A percentile compares a stretch with the other conserved stretches of the same genome.
Conservation (phyloP, 2,329 filamentous ascomycete species). For the Elsinoe australis region DNA sequence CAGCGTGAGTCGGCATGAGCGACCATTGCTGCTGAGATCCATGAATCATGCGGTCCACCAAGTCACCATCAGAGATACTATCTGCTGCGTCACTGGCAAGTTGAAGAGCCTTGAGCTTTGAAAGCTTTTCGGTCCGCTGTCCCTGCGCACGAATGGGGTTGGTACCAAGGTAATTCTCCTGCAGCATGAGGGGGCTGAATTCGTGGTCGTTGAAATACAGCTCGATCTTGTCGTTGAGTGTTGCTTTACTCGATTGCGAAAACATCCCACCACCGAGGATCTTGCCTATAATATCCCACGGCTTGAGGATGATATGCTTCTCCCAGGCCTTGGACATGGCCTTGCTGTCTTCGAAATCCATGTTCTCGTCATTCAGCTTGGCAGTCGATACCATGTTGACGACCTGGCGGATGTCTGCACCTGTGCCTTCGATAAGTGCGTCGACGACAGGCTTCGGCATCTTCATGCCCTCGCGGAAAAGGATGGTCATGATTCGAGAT, state of each 20-base stretch:
- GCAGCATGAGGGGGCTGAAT: slow-evolving; percentile 94
- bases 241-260: slow-evolving; percentile 70
- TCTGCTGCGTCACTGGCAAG: slow-evolving; percentile 80
- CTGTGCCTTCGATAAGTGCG: slow-evolving; percentile 87
- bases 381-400: slow-evolving; percentile 97
- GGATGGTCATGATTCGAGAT: slow-evolving; percentile 89
- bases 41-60: slow-evolving; percentile 97
- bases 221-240: slow-evolving; percentile 94
- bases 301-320: slow-evolving; percentile 92
- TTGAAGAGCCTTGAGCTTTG: slow-evolving; percentile 75
- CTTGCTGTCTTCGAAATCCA: slow-evolving; percentile 81
- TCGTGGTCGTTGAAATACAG: slow-evolving; percentile 99
- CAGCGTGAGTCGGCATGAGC: slow-evolving; percentile 89
- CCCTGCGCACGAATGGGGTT: slow-evolving; percentile 60
- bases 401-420: slow-evolving; percentile 93
- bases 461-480: slow-evolving; percentile 82
- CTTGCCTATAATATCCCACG: slow-evolving; percentile 95
- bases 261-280: slow-evolving; percentile 86
- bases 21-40: slow-evolving; percentile 98
- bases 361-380: slow-evolving; percentile 72
- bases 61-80: slow-evolving; percentile 93
- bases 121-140: slow-evolving; percentile 49
- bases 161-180: slow-evolving; percentile 91
- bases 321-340: slow-evolving; percentile 97
- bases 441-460: slow-evolving; percentile 77